A percentile compares a stretch with the other conserved stretches of the same genome.
Evolutionary conservation across 225 moss, liverwort and hornwort genomes (phyloP).

Genomic region (Ulota crispa): DNA sequence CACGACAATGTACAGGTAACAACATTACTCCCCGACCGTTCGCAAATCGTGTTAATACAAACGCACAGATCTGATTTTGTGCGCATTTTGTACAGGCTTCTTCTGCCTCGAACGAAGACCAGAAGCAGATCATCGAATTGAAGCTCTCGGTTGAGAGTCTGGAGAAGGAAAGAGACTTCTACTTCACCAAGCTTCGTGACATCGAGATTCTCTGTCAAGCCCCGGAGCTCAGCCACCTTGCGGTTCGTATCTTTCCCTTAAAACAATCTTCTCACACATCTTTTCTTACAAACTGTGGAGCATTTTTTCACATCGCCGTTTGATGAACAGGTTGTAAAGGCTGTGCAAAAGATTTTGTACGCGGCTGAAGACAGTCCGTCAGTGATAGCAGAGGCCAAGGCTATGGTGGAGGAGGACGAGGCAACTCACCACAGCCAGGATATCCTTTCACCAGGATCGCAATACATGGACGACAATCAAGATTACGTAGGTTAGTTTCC

Average conservation of each 20-base stretch:
- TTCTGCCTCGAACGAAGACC: slow-evolving; percentile 42
- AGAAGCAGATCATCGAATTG: slow-evolving; percentile 86
- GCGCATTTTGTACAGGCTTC: slow-evolving; percentile 26
- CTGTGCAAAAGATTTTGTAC: slow-evolving; percentile 95
- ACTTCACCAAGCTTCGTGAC: slow-evolving; percentile 98
- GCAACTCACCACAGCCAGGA: slow-evolving; percentile 10
- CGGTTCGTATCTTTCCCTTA: slow-evolving; percentile 51
- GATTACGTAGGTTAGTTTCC: slow-evolving; percentile 43
- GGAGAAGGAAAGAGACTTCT: slow-evolving; percentile 99
- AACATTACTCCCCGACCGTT: no score
- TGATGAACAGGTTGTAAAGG: slow-evolving; percentile 77
- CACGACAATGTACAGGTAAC: slow-evolving; percentile 69
- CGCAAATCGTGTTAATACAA: no score
- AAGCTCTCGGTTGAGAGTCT: slow-evolving; percentile 94
- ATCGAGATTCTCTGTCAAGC: slow-evolving; percentile 98
- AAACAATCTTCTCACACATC: no score
- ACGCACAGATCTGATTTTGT: slow-evolving; percentile 21
- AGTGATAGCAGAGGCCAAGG: slow-evolving; percentile 87
- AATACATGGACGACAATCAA: slow-evolving; percentile 51
- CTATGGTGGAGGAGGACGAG: slow-evolving; percentile 64
- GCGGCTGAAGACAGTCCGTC: slow-evolving; percentile 85
- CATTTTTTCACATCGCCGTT: neutral
- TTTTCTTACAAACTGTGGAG: neutral
- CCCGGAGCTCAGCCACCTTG: slow-evolving; percentile 80
- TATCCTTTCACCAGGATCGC: slow-evolving; percentile 35